A percentile compares a stretch with the other conserved stretches of the same genome.
phyloP scores from a whole-genome alignment of 2,329 filamentous ascomycete genomes.

The Elsinoe perseae region DNA sequence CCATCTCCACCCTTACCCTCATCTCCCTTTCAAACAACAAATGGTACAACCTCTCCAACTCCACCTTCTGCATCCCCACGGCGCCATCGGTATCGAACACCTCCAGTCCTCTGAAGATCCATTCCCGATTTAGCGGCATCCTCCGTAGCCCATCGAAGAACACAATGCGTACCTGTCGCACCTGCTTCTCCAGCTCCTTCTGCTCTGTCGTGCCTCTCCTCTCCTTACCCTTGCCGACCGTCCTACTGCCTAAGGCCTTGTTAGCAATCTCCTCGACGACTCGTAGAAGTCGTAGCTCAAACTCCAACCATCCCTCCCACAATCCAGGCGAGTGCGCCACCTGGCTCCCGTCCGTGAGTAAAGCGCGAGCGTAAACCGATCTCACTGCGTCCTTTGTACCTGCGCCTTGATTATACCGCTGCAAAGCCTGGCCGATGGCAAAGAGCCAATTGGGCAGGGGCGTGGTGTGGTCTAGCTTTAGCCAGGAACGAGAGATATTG shows the following conservation, averaged over 20 bases:
- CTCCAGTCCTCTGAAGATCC: slow-evolving; percentile 51
- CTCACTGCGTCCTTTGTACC: slow-evolving; percentile 30
- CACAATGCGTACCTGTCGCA: slow-evolving; percentile 18
- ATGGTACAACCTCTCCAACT: slow-evolving; percentile 47
- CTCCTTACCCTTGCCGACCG: background rate
- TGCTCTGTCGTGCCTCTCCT: background rate
- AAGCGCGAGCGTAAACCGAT: slow-evolving; percentile 41
- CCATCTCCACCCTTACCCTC: slow-evolving; percentile 34
- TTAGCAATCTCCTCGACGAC: background rate
- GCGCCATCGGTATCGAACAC: slow-evolving; percentile 25
- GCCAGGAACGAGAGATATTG: slow-evolving; percentile 46
- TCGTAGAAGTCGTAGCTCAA: slow-evolving; percentile 20
- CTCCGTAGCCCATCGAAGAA: slow-evolving; percentile 38
- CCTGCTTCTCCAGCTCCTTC: background rate
- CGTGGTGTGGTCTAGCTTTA: slow-evolving; percentile 26
- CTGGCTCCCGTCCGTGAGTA: slow-evolving; percentile 27
- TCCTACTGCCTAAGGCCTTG: background rate
- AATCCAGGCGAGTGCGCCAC: slow-evolving; percentile 26
- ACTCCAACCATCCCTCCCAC: slow-evolving; percentile 26
- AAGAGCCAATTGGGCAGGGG: slow-evolving; percentile 47
- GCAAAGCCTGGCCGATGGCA: slow-evolving; percentile 48
- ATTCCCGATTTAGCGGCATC: slow-evolving; percentile 57
- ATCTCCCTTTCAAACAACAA: slow-evolving; percentile 56
- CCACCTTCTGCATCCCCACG: slow-evolving; percentile 36
- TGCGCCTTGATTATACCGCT: slow-evolving; percentile 31